Conservation (phyloP, 805 yeast genomes). For the Saccharomycopsis microspora region DNA sequence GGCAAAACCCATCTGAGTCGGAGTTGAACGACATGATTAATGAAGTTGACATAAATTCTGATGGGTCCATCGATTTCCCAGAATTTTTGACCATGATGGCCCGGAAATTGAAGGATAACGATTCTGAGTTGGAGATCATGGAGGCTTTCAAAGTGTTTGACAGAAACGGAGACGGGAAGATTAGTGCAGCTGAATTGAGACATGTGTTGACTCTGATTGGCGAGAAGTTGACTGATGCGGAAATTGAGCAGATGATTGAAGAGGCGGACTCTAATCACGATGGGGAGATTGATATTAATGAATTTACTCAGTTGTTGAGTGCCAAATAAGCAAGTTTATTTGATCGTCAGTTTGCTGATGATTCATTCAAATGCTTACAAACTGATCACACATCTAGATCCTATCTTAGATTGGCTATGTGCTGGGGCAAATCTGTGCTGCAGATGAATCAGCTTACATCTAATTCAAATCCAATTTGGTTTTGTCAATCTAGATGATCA, state of each 20-base stretch:
- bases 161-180: conserved; percentile 89
- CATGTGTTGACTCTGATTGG: conserved; percentile 97
- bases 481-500: no score
- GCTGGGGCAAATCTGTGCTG: no score
- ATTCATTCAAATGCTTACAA: no score
- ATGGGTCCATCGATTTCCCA: conserved; percentile 76
- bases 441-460: no score
- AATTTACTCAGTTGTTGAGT: conserved; percentile 81
- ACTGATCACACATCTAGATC: no score
- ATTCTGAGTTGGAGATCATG: conserved; percentile 90
- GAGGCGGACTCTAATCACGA: conserved; percentile 95
- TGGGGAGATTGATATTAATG: conserved; percentile 95
- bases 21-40: conserved; percentile 95
- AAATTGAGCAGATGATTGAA: conserved; percentile 92
- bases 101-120: conserved; percentile 91
- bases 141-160: conserved; percentile 98
- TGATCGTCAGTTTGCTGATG: no score
- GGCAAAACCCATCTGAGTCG: conserved; percentile 92
- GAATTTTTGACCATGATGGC: conserved; percentile 83
- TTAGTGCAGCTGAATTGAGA: conserved; percentile 91
- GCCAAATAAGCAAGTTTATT: conserved; percentile 38
- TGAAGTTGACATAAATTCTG: conserved; percentile 93
- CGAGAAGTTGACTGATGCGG: conserved; percentile 91
- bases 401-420: no score
- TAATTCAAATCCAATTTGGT: no score